These are phyloP conservation scores for Prunella vulgaris DNA, from an alignment of 257 asterid genomes.

Conservation along the genomic window DNA sequence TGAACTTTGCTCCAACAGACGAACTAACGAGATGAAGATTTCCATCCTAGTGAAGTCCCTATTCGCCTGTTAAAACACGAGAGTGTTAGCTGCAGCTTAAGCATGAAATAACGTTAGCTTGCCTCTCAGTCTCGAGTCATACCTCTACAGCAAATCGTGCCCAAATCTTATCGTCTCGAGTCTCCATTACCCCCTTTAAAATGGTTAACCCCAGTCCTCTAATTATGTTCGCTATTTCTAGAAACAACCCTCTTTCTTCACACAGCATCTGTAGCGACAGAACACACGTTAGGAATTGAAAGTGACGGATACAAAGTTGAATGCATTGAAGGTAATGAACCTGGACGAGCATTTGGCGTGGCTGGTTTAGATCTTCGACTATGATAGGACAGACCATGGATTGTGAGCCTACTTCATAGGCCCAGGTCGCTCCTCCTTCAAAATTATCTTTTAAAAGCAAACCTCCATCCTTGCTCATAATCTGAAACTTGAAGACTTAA, in stretches of 20 bases:
- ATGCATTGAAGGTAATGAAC: no score
- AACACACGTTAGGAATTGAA: neutral
- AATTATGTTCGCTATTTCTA: constrained; percentile 89
- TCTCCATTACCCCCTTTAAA: constrained; percentile 89
- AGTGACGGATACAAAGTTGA: neutral
- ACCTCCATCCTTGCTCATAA: constrained; percentile 71
- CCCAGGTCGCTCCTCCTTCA: constrained; percentile 98
- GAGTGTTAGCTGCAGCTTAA: neutral
- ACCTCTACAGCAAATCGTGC: constrained; percentile 93
- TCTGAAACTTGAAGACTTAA: constrained; percentile 34
- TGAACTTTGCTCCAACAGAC: constrained; percentile 64
- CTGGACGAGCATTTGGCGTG: constrained; percentile 94
- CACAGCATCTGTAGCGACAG: constrained; percentile 63
- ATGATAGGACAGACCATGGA: constrained; percentile 82
- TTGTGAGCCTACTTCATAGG: constrained; percentile 86
- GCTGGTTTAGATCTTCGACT: constrained; percentile 88
- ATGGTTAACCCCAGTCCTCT: constrained; percentile 86
- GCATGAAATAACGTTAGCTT: neutral
- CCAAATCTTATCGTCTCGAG: constrained; percentile 76
- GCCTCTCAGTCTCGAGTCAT: neutral
- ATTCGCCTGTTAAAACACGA: constrained; percentile 63
- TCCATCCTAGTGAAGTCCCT: constrained; percentile 92
- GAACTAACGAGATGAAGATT: constrained; percentile 72
- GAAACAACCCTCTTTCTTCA: constrained; percentile 77
- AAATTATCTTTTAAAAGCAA: constrained; percentile 58